Evolutionary conservation across 495 filamentous ascomycete genomes (phyloP).

Genomic region (Daldinia caldariorum): DNA sequence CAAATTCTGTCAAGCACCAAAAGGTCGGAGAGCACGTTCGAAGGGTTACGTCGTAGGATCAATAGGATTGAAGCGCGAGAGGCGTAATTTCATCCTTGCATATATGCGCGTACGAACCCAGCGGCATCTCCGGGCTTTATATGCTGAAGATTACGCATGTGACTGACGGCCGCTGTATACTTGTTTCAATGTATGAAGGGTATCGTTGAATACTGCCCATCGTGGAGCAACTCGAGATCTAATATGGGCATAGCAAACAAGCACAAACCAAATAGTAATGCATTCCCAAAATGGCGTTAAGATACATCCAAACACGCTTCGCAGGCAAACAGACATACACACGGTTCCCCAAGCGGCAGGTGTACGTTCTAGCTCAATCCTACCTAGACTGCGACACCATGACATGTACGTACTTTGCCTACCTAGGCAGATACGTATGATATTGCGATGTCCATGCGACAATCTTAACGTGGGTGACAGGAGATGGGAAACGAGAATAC

Average conservation of each 20-base stretch:
- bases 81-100: slow-evolving; percentile 40
- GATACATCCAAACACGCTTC: slow-evolving; percentile 22
- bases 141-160: slow-evolving; percentile 11
- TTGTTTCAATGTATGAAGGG: slow-evolving; percentile 12
- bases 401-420: background rate
- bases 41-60: slow-evolving; percentile 39
- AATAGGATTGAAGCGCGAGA: slow-evolving; percentile 37
- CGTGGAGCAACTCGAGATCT: background rate
- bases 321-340: slow-evolving; percentile 21
- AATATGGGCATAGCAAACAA: slow-evolving; percentile 31
- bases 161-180: background rate
- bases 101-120: slow-evolving; percentile 6
- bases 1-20: slow-evolving; percentile 28
- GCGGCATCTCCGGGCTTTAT: slow-evolving; percentile 15
- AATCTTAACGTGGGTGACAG: slow-evolving; percentile 22
- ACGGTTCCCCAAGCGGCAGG: slow-evolving; percentile 36
- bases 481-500: background rate
- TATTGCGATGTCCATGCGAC: slow-evolving; percentile 24
- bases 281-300: slow-evolving; percentile 9
- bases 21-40: slow-evolving; percentile 26
- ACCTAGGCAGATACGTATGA: slow-evolving; percentile 5
- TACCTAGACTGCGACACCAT: slow-evolving; percentile 21
- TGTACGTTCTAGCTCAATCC: slow-evolving; percentile 32
- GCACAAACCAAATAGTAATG: slow-evolving; percentile 15
- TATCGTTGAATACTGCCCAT: slow-evolving; percentile 3